Evolutionary conservation across 495 filamentous ascomycete species (phyloP).

Genomic region (Penicillium angulare): DNA sequence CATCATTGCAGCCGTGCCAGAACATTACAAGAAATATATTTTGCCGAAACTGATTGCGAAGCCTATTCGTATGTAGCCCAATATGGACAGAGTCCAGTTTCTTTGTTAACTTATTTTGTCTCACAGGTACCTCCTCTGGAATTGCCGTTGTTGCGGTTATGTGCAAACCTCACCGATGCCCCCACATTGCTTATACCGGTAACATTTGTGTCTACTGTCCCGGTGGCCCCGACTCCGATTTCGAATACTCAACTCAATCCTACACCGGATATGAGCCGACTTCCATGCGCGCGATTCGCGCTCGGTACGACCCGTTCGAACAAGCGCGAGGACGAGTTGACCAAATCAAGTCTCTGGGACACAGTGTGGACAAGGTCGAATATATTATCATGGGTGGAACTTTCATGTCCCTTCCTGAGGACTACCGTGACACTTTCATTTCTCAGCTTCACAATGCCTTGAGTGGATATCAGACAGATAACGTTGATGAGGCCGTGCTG

Average conservation of each 20-base stretch:
- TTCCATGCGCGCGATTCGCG: constrained; percentile 95
- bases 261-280: constrained; percentile 99
- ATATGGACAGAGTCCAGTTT: not conserved
- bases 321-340: constrained; percentile 95
- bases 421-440: constrained; percentile 89
- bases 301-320: constrained; percentile 96
- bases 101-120: constrained; percentile 12
- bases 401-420: constrained; percentile 91
- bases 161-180: constrained; percentile 98
- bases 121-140: constrained; percentile 83
- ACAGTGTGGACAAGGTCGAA: constrained; percentile 98
- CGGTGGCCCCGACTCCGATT: constrained; percentile 94
- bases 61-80: constrained; percentile 69
- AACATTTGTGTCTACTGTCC: constrained; percentile 99
- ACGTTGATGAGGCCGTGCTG: constrained; percentile 92
- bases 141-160: constrained; percentile 99
- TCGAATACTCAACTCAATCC: constrained; percentile 97
- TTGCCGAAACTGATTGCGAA: constrained; percentile 93
- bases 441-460: constrained; percentile 94
- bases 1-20: constrained; percentile 95
- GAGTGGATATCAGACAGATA: constrained; percentile 83
- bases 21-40: constrained; percentile 99
- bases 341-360: constrained; percentile 89
- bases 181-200: constrained; percentile 95
- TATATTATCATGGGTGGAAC: constrained; percentile 99